These are phyloP conservation scores for Chernovozyma aurita DNA, from an alignment of 1,139 yeast genomes.

Conservation along the genomic window DNA sequence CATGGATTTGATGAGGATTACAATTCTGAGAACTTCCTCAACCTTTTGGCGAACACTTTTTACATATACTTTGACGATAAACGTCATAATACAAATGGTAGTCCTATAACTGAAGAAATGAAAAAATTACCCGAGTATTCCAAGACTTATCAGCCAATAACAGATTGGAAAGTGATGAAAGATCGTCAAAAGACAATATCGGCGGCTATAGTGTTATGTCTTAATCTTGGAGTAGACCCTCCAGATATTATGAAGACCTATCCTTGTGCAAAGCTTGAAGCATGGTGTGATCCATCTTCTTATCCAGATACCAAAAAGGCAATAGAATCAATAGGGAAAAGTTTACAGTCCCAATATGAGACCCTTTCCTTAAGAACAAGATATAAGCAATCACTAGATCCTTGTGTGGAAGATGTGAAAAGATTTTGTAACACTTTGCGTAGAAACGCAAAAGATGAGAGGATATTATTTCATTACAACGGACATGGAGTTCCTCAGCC, in stretches of 20 bases:
- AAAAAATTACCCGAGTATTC: constrained; percentile 40
- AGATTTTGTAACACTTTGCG: constrained; percentile 86
- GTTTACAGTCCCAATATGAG: constrained; percentile 83
- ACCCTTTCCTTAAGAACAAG: constrained; percentile 82
- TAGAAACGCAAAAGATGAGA: constrained; percentile 85
- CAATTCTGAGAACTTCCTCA: constrained; percentile 60
- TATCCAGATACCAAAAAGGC: constrained; percentile 88
- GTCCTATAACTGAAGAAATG: constrained; percentile 62
- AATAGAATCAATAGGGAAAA: constrained; percentile 85
- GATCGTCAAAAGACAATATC: constrained; percentile 93
- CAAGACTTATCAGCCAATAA: constrained; percentile 60
- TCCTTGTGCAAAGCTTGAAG: constrained; percentile 89
- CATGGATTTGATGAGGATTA: constrained; percentile 80
- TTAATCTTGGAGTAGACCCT: constrained; percentile 94
- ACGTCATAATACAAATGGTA: constrained; percentile 87
- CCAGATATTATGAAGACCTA: constrained; percentile 93
- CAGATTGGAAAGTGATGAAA: constrained; percentile 88
- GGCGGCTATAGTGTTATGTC: constrained; percentile 86
- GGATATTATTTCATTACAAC: constrained; percentile 89
- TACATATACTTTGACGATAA: constrained; percentile 83
- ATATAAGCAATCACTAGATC: constrained; percentile 87
- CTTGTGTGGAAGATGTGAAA: constrained; percentile 93
- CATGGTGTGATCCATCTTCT: constrained; percentile 90
- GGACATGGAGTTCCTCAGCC: constrained; percentile 99
- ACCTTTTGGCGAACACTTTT: constrained; percentile 63